A percentile compares a stretch with the other conserved stretches of the same genome.
Evolutionary conservation across 495 filamentous ascomycete genomes (phyloP).

Genomic region (Terfezia claveryi): DNA sequence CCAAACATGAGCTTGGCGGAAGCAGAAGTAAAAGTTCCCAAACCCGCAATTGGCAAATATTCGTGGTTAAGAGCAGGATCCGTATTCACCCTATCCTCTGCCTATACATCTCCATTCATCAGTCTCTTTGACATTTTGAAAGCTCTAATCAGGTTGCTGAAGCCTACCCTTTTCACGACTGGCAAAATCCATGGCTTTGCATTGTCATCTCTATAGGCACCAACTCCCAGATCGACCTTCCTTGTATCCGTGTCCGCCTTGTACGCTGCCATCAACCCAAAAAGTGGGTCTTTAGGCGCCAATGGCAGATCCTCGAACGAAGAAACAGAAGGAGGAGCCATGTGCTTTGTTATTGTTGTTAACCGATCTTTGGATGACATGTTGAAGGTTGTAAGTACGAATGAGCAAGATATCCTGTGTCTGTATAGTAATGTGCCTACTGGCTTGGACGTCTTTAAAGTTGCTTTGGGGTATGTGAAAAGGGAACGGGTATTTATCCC

Average conservation of each 20-base stretch:
- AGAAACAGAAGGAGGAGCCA: slow-evolving; percentile 31
- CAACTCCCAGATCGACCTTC: slow-evolving; percentile 92
- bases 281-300: slow-evolving; percentile 87
- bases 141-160: background rate
- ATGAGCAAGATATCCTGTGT: too few relatives aligned
- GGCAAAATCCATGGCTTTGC: slow-evolving; percentile 97
- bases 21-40: slow-evolving; percentile 61
- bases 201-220: slow-evolving; percentile 85
- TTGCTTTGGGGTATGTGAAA: too few relatives aligned
- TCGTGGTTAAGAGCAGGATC: slow-evolving; percentile 90
- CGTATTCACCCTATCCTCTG: slow-evolving; percentile 64
- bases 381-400: background rate
- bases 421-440: too few relatives aligned
- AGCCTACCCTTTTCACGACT: slow-evolving; percentile 74
- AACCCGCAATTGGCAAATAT: slow-evolving; percentile 89
- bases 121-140: background rate
- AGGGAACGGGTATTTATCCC: too few relatives aligned
- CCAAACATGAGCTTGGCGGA: slow-evolving; percentile 81
- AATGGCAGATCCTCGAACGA: slow-evolving; percentile 70
- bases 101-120: slow-evolving; percentile 28
- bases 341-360: slow-evolving; percentile 28
- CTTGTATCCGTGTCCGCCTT: slow-evolving; percentile 58
- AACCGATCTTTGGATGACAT: background rate
- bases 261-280: slow-evolving; percentile 79
- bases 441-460: too few relatives aligned